Conservation (phyloP, 208 protist species). For the Acanthamoeba rhysodes region DNA sequence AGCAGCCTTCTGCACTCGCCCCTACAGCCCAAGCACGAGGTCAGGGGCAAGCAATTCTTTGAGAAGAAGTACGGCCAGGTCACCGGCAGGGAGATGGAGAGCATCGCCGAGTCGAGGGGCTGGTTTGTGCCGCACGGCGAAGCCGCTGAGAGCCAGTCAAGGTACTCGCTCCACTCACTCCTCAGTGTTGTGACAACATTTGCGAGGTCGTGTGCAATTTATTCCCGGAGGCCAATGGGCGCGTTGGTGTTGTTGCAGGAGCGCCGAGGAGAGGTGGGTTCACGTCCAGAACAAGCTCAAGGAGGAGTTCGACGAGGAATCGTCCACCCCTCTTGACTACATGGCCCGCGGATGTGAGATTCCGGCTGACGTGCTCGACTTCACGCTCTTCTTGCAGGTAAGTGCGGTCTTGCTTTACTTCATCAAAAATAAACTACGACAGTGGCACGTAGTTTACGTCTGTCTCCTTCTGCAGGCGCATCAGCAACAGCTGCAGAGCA, state of each 20-base stretch:
- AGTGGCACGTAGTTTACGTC: neutral
- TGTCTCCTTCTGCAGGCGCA: neutral
- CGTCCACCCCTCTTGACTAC: conserved; percentile 66
- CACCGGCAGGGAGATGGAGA: conserved; percentile 49
- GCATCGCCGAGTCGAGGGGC: conserved; percentile 62
- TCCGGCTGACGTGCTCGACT: conserved; percentile 48
- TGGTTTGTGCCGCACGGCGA: conserved; percentile 35
- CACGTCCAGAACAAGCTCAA: conserved; percentile 27
- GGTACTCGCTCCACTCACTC: neutral
- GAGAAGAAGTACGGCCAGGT: conserved; percentile 69
- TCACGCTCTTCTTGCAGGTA: conserved; percentile 62
- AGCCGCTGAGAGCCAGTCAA: neutral
- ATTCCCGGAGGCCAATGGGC: neutral
- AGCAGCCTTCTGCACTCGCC: conserved; percentile 42
- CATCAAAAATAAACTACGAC: too few species aligned
- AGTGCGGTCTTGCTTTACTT: too few species aligned
- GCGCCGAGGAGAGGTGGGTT: conserved; percentile 6
- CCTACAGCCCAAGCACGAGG: conserved; percentile 1
- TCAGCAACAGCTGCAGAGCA: conserved; percentile 53
- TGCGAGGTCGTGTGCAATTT: too few species aligned
- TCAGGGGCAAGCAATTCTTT: conserved; percentile 70
- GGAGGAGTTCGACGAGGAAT: conserved; percentile 54
- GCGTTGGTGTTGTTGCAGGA: neutral
- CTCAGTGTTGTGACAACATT: neutral
- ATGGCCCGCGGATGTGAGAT: conserved; percentile 63